Percentiles rank a stretch among this genome's conserved stretches.
Evolutionary conservation across 2,329 filamentous ascomycete species (phyloP).

Genomic region (Hymenoscyphus fructigenus): DNA sequence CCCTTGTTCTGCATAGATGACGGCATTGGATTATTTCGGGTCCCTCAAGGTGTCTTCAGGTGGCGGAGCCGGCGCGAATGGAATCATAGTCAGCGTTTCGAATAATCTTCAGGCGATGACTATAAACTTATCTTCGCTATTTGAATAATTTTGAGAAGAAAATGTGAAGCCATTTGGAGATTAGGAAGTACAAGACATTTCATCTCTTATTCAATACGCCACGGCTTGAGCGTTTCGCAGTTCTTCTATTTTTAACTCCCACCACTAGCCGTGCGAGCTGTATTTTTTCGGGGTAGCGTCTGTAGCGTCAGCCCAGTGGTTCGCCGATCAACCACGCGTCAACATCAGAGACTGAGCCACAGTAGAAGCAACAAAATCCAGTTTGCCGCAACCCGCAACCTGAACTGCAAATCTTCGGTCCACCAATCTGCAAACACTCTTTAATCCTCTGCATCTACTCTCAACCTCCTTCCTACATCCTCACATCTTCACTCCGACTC

Average conservation of each 20-base stretch:
- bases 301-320: too few relatives aligned
- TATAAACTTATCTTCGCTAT: background rate
- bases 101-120: background rate
- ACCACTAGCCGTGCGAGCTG: too few relatives aligned
- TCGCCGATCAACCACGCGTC: background rate
- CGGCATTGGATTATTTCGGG: too few relatives aligned
- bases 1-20: background rate
- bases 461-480: background rate
- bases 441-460: background rate
- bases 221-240: background rate
- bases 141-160: background rate
- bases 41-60: background rate
- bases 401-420: background rate
- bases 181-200: background rate
- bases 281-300: background rate
- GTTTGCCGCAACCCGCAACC: background rate
- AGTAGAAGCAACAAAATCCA: background rate
- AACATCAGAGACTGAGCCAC: background rate
- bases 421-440: background rate
- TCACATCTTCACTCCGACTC: background rate
- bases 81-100: background rate
- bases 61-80: background rate
- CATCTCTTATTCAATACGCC: background rate
- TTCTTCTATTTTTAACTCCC: background rate
- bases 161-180: background rate